Percentiles rank a stretch among this genome's conserved stretches.
phyloP scores from a whole-genome alignment of 2,329 filamentous ascomycete genomes.

The Fusarium bulbicola region DNA sequence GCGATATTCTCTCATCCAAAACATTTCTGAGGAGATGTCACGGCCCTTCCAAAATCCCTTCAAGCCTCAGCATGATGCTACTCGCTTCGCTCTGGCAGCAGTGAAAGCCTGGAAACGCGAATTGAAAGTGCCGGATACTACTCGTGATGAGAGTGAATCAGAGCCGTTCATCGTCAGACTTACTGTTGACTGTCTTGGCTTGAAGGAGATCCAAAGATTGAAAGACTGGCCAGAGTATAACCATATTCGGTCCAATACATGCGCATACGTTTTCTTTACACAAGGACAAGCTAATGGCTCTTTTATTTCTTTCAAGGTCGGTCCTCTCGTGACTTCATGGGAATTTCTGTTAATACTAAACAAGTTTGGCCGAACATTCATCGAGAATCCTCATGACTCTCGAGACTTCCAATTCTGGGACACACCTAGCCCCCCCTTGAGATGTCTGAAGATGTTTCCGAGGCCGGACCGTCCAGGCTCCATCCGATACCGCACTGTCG shows the following conservation, averaged over 20 bases:
- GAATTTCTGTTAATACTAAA: background rate
- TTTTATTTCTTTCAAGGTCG: background rate
- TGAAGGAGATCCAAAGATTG: background rate
- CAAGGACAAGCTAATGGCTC: background rate
- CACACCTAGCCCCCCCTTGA: background rate
- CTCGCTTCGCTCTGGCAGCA: background rate
- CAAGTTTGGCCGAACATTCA: background rate
- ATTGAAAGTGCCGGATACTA: background rate
- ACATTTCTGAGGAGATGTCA: background rate
- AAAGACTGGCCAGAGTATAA: background rate
- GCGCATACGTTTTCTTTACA: background rate
- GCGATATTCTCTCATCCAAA: background rate
- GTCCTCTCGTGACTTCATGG: background rate
- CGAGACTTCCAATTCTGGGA: background rate
- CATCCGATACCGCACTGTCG: background rate
- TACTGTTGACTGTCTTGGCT: background rate
- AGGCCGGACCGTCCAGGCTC: background rate
- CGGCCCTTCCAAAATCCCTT: background rate
- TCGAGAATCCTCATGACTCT: background rate
- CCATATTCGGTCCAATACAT: background rate
- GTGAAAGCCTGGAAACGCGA: background rate
- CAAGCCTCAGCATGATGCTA: background rate
- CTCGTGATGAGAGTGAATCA: background rate
- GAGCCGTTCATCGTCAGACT: background rate
- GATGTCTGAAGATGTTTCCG: background rate